A percentile compares a stretch with the other conserved stretches of the same genome.
phyloP scores from a whole-genome alignment of 2,329 filamentous ascomycete species.

The Fusarium multiceps region DNA sequence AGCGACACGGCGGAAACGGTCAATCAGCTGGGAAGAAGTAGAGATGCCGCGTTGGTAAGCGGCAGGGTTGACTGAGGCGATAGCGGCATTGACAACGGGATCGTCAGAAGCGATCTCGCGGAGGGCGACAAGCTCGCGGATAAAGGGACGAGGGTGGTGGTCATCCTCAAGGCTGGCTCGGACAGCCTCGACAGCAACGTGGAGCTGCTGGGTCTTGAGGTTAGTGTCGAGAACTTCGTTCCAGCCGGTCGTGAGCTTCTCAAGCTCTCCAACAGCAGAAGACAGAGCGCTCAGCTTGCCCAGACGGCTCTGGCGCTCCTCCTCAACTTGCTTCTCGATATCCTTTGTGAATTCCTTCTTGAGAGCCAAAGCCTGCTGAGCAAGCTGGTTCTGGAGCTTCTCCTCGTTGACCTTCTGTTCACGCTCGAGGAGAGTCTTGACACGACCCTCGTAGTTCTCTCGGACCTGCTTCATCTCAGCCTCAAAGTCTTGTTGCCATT shows the following conservation, averaged over 20 bases:
- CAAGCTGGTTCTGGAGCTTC: slow-evolving; percentile 83
- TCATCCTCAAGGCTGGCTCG: slow-evolving; percentile 83
- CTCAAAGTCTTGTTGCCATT: slow-evolving; percentile 89
- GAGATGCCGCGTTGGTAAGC: slow-evolving; percentile 94
- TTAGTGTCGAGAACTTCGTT: slow-evolving; percentile 90
- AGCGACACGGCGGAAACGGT: slow-evolving; percentile 94
- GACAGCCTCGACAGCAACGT: slow-evolving; percentile 94
- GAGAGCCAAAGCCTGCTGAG: slow-evolving; percentile 89
- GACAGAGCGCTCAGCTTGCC: slow-evolving; percentile 86
- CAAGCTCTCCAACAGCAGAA: slow-evolving; percentile 81
- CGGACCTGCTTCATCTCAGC: slow-evolving; percentile 84
- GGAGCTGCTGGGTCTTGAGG: slow-evolving; percentile 93
- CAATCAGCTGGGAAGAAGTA: slow-evolving; percentile 85
- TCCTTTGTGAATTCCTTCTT: slow-evolving; percentile 86
- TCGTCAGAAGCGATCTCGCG: slow-evolving; percentile 91
- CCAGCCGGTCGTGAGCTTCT: slow-evolving; percentile 89
- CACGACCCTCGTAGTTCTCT: slow-evolving; percentile 80
- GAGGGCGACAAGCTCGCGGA: slow-evolving; percentile 91
- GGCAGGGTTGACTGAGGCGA: slow-evolving; percentile 92
- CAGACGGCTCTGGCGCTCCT: slow-evolving; percentile 87
- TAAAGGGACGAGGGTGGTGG: slow-evolving; percentile 80
- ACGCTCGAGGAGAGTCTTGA: slow-evolving; percentile 81
- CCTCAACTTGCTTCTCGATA: slow-evolving; percentile 84
- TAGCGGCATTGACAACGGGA: slow-evolving; percentile 88
- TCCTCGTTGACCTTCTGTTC: slow-evolving; percentile 85